Evolutionary conservation across 805 yeast genomes (phyloP).

Genomic region (Kluyveromyces dobzhanskii): DNA sequence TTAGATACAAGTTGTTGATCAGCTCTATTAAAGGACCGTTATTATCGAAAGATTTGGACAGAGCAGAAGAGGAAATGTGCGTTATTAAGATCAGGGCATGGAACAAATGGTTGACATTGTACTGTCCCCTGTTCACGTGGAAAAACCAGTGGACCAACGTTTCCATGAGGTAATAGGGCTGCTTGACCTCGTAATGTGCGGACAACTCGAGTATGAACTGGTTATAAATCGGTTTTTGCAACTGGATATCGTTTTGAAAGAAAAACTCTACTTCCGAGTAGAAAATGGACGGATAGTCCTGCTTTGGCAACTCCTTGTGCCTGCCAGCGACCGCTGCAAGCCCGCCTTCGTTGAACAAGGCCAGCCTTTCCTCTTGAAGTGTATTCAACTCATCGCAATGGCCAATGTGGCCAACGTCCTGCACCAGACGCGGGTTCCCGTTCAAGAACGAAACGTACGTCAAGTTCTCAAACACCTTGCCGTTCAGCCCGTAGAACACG

Average conservation of each 20-base stretch:
- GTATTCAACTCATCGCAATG: neutral
- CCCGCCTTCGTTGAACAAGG: neutral
- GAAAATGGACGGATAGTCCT: constrained; percentile 16
- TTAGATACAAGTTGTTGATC: neutral
- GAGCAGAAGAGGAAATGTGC: constrained; percentile 5
- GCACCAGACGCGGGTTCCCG: constrained; percentile 3
- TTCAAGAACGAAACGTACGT: constrained; percentile 6
- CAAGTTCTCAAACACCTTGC: constrained; percentile 6
- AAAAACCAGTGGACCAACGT: constrained; percentile 9
- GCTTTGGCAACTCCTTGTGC: constrained; percentile 1
- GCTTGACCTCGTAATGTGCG: constrained; percentile 6
- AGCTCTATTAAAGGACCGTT: constrained; percentile 3
- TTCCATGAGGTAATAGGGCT: constrained; percentile 6
- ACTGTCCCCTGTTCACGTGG: neutral
- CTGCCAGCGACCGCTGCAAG: neutral
- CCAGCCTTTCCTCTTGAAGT: constrained; percentile 2
- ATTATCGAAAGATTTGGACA: constrained; percentile 3
- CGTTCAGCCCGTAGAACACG: constrained; percentile 6
- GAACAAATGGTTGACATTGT: constrained; percentile 9
- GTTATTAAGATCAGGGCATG: constrained; percentile 9
- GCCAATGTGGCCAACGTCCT: constrained; percentile 6
- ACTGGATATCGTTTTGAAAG: constrained; percentile 9
- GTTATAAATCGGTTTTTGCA: constrained; percentile 6
- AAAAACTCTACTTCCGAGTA: constrained; percentile 12
- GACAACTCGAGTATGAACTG: constrained; percentile 7